Conservation (phyloP, 106 monocot genomes). For the Dendrobium catenatum region DNA sequence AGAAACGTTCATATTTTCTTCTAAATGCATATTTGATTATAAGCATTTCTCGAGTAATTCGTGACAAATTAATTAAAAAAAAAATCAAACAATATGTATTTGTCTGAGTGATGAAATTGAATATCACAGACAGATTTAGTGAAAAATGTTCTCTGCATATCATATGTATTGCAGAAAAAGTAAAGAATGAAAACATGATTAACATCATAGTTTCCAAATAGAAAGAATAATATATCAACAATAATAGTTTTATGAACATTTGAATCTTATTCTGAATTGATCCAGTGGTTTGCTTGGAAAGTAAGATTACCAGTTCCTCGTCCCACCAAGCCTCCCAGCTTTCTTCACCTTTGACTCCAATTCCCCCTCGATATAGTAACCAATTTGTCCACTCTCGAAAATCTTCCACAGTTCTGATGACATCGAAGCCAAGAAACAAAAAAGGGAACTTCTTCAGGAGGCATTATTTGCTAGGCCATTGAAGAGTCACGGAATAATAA, state of each 20-base stretch:
- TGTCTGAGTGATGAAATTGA: not conserved
- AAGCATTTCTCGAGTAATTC: not conserved
- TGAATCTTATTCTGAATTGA: not conserved
- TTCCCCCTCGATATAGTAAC: conserved; percentile 91
- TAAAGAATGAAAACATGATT: not conserved
- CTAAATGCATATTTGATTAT: not conserved
- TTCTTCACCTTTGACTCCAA: conserved; percentile 90
- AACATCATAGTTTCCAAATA: not conserved
- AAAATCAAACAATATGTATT: not conserved
- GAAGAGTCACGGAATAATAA: not conserved
- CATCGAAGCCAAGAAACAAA: not conserved
- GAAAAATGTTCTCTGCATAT: not conserved
- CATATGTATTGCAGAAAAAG: not conserved
- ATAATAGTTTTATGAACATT: not conserved
- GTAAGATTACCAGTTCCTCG: conserved; percentile 67
- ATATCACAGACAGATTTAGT: not conserved
- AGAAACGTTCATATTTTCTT: not conserved
- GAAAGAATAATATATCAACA: not conserved
- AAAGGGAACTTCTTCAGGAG: not conserved
- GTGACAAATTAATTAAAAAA: not conserved
- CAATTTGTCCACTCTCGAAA: conserved; percentile 92
- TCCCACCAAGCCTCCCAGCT: conserved; percentile 99
- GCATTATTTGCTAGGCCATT: not conserved
- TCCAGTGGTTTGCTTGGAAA: not conserved
- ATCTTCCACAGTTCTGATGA: conserved; percentile 72